These are phyloP conservation scores for Artomyces pyxidatus DNA, from an alignment of 768 basidiomycete genomes.

Conservation along the genomic window DNA sequence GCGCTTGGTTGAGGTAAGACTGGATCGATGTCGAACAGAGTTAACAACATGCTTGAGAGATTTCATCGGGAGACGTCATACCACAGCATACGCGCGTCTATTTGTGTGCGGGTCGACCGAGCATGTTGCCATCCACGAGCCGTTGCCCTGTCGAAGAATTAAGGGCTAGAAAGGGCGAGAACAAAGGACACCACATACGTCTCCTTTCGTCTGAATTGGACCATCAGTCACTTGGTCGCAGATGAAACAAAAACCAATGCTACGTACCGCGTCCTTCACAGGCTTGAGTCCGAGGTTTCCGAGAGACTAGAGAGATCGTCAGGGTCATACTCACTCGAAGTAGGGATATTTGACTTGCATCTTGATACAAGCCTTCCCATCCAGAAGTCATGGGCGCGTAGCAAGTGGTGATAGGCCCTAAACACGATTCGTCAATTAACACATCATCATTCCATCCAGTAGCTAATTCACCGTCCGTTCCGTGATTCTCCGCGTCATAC, in stretches of 20 bases:
- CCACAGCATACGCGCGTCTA: conserved; percentile 7
- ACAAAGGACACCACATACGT: background rate
- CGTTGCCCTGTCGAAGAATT: background rate
- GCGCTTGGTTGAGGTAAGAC: background rate
- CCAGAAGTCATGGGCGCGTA: conserved; percentile 1
- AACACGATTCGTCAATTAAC: background rate
- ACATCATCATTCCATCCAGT: background rate
- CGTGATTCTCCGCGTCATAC: conserved; percentile 6
- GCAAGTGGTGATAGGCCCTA: background rate
- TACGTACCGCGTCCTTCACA: conserved; percentile 2
- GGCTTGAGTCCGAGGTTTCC: conserved; percentile 5
- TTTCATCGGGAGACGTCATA: background rate
- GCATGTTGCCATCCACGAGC: conserved; percentile 8
- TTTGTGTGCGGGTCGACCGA: conserved; percentile 7
- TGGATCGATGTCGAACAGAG: background rate
- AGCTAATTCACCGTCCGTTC: conserved; percentile 1
- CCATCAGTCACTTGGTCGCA: too few relatives aligned
- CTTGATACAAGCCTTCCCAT: conserved; percentile 9
- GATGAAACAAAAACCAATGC: too few relatives aligned
- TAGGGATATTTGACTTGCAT: background rate
- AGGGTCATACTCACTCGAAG: background rate
- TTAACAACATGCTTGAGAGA: background rate
- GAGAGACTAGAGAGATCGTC: conserved; percentile 4
- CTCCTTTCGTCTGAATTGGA: too few relatives aligned
- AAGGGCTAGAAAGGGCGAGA: background rate